Base-by-base conservation (phyloP, 257 asterid species). In the Craterostigma plantagineum region DNA sequence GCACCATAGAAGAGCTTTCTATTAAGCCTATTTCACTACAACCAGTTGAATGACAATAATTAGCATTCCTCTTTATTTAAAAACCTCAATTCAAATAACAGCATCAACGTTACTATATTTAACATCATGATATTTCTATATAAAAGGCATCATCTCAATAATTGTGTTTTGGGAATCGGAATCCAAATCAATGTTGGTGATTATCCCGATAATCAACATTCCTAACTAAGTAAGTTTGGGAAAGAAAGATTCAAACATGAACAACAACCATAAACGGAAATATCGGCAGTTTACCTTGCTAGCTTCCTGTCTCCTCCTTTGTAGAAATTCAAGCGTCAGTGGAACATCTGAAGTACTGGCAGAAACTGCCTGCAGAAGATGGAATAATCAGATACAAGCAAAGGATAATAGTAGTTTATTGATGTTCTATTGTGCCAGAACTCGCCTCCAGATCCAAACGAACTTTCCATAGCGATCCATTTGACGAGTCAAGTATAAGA, bases 301-400 rank as follows among this genome's bases (percentile, higher is more conserved):
- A 51, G 95, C 93, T 69, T 82, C 93, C 60, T 62, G 52, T 65
- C 67, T 87, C 62, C 98, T 72, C 55, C 98, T 69, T 68, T 87
- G 98, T 62, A 82, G 63, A 72, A 87, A 87, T 50, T 79, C 95
- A 50, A 87, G 76, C 57, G 73, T 67, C 14, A 64, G 64, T 35
- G 74, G 75, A 49, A 72, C 79, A 51, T 87, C 98, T 27, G 98
- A 82, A 71, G 81, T 66, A 70, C 98, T 82, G 37, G 98, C 78
- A 38, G 95, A 76, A 50, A 87, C 72, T 43, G 93, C 90, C 97
- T 87, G 93, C 61, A 52, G 52, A 54, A 51, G 17, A 65, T 18
- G 49, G 40, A 49, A 38, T 16, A 7, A 46, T 68, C 53, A 66
- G 34, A 43, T 14, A 38, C 50, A 30, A 11, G 8, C 9, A 35